Evolutionary conservation across 1,284 basidiomycete species (phyloP).

Genomic region (Boletus semigastroideus): DNA sequence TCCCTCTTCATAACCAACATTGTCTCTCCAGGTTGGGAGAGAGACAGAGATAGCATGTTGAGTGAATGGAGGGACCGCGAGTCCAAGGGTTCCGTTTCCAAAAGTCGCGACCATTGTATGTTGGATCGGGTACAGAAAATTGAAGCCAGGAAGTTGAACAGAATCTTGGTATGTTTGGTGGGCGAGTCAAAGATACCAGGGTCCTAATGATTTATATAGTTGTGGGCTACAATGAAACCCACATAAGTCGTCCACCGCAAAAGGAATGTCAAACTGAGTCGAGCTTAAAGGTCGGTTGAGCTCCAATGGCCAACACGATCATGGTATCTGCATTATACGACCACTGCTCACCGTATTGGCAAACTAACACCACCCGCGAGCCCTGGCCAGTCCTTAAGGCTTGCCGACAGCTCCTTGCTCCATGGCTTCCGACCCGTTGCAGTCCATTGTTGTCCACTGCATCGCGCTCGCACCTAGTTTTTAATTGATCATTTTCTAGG

Average conservation of each 20-base stretch:
- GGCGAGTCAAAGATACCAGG: background rate
- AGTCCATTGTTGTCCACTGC: background rate
- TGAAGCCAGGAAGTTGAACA: background rate
- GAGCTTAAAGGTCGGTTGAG: no score
- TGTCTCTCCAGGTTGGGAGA: conserved; percentile 92
- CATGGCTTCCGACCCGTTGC: background rate
- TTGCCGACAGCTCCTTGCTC: no score
- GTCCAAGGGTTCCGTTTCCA: conserved; percentile 43
- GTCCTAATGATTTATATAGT: background rate
- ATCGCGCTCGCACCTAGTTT: background rate
- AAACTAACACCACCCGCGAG: no score
- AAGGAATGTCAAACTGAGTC: no score
- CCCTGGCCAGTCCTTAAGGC: no score
- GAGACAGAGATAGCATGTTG: conserved; percentile 98
- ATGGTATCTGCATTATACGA: no score
- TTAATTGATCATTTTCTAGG: background rate
- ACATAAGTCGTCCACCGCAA: no score
- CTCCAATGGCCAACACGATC: no score
- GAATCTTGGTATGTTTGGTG: background rate
- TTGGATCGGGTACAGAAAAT: background rate
- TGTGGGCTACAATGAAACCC: no score
- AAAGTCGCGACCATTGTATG: conserved; percentile 16
- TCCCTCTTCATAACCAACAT: conserved; percentile 92
- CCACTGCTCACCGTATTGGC: no score
- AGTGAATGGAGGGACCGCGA: conserved; percentile 62